These are phyloP conservation scores for Pilobolus umbonatus DNA, from an alignment of 192 early-diverging fungal genomes.

Conservation along the genomic window DNA sequence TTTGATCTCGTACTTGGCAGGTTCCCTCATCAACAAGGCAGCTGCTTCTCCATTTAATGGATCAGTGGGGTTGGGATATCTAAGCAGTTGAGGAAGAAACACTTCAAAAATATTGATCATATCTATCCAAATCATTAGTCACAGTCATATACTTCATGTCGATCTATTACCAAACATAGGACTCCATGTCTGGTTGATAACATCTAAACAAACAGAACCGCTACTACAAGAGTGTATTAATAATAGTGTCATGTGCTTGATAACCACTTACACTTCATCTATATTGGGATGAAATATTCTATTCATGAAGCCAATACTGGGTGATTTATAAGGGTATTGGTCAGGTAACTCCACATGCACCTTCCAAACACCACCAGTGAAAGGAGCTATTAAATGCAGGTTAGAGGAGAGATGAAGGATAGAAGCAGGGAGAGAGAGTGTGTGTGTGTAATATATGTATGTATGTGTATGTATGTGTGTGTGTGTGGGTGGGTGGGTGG, in stretches of 20 bases:
- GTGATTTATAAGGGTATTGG: slow-evolving; percentile 98
- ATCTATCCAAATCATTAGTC: slow-evolving; percentile 49
- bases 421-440: no score
- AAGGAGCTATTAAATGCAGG: no score
- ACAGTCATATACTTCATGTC: no score
- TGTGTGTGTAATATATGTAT: no score
- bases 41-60: slow-evolving; percentile 99
- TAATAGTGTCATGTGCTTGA: background rate
- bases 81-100: slow-evolving; percentile 94
- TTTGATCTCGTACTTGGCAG: slow-evolving; percentile 83
- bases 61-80: slow-evolving; percentile 99
- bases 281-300: slow-evolving; percentile 99
- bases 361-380: slow-evolving; percentile 92
- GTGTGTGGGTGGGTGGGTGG: no score
- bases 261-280: slow-evolving; percentile 79
- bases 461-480: no score
- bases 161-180: slow-evolving; percentile 93
- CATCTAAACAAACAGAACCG: slow-evolving; percentile 98
- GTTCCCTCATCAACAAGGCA: slow-evolving; percentile 93
- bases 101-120: slow-evolving; percentile 99
- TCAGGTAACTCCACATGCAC: slow-evolving; percentile 98
- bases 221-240: slow-evolving; percentile 52
- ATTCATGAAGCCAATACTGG: slow-evolving; percentile 99
- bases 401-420: slow-evolving; percentile 37
- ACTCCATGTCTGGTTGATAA: slow-evolving; percentile 99